Percentiles rank a stretch among this genome's conserved stretches.
phyloP scores from a whole-genome alignment of 2,329 filamentous ascomycete species.

The Cadophora sp. region DNA sequence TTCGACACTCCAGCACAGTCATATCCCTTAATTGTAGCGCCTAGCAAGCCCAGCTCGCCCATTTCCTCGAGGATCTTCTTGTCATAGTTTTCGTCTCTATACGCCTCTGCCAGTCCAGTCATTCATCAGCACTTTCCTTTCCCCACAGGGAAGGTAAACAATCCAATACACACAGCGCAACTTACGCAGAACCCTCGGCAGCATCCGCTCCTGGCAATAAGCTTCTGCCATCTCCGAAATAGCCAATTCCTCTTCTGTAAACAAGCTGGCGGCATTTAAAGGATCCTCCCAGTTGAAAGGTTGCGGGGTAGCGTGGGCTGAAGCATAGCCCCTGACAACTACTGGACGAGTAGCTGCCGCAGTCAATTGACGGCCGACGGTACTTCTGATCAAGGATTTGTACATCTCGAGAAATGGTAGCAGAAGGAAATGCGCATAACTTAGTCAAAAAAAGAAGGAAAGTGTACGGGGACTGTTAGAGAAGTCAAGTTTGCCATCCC shows the following conservation, averaged over 20 bases:
- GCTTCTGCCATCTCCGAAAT: constrained; percentile 90
- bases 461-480: constrained; percentile 12
- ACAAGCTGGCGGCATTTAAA: constrained; percentile 73
- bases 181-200: constrained; percentile 85
- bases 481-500: constrained; percentile 11
- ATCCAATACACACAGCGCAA: constrained; percentile 18
- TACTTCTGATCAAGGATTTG: constrained; percentile 37
- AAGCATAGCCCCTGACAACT: constrained; percentile 38
- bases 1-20: constrained; percentile 88
- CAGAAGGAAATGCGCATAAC: constrained; percentile 24
- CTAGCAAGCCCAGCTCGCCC: constrained; percentile 89
- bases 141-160: neutral
- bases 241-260: constrained; percentile 89
- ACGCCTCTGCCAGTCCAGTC: constrained; percentile 66
- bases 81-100: constrained; percentile 87
- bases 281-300: constrained; percentile 93
- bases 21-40: constrained; percentile 85
- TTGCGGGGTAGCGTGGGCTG: constrained; percentile 39
- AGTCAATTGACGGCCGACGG: constrained; percentile 35
- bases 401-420: constrained; percentile 38
- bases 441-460: neutral
- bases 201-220: constrained; percentile 90
- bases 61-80: constrained; percentile 86
- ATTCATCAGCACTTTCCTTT: constrained; percentile 14
- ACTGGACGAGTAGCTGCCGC: constrained; percentile 31